phyloP scores from a whole-genome alignment of 1,139 yeast species.

The Casaregolazyma lundiana region DNA sequence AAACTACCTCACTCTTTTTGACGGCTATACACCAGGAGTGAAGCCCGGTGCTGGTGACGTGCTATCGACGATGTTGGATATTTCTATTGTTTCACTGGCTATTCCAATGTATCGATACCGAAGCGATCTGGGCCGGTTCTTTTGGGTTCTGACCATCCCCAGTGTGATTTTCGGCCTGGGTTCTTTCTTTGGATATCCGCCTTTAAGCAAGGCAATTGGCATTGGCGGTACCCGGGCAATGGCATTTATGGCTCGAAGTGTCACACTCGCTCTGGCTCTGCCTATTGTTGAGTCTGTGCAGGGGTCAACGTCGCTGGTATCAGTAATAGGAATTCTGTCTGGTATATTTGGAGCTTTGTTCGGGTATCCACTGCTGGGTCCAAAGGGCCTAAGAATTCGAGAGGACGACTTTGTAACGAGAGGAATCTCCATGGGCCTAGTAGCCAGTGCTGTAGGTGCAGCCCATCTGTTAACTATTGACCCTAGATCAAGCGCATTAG shows the following conservation, averaged over 20 bases:
- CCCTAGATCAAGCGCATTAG: conserved; percentile 78
- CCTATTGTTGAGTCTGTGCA: conserved; percentile 62
- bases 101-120: conserved; percentile 76
- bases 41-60: conserved; percentile 85
- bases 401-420: conserved; percentile 67
- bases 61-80: conserved; percentile 64
- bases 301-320: conserved; percentile 70
- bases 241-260: conserved; percentile 76
- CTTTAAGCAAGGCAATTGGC: conserved; percentile 60
- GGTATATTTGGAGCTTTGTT: conserved; percentile 72
- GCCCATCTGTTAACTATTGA: conserved; percentile 65
- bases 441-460: conserved; percentile 79
- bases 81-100: conserved; percentile 69
- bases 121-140: conserved; percentile 55
- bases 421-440: conserved; percentile 71
- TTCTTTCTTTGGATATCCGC: conserved; percentile 66
- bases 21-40: conserved; percentile 30
- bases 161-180: conserved; percentile 52
- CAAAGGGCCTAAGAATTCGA: conserved; percentile 43
- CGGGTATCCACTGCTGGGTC: conserved; percentile 52
- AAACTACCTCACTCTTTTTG: conserved; percentile 57
- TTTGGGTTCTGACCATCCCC: conserved; percentile 56
- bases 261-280: conserved; percentile 75
- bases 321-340: conserved; percentile 72
- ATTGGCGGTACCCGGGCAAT: conserved; percentile 56